Percentiles rank a stretch among this genome's conserved stretches.
Conservation (phyloP, 2,329 filamentous ascomycete species). For the Trichoderma sp. region DNA sequence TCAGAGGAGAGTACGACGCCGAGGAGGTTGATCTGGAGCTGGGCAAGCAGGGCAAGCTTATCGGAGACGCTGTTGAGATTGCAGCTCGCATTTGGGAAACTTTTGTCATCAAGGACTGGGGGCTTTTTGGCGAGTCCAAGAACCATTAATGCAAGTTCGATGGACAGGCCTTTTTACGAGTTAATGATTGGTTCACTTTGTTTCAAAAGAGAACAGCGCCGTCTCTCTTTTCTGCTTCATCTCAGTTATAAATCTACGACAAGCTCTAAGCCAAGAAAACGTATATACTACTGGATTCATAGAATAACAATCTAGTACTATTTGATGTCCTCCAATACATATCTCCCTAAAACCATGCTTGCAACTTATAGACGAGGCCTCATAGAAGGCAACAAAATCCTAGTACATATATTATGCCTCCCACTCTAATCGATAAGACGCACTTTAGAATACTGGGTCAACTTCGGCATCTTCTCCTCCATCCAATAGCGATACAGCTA, state of each 20-base stretch:
- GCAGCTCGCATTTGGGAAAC: conserved; percentile 65
- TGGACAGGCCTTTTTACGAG: neutral
- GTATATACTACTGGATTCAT: neutral
- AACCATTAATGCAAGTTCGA: neutral
- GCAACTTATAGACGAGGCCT: too few species aligned
- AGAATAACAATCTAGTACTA: neutral
- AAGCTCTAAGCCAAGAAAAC: neutral
- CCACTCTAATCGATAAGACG: neutral
- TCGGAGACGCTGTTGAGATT: conserved; percentile 67
- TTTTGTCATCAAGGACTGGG: conserved; percentile 79
- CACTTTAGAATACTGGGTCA: neutral
- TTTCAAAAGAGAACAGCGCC: neutral
- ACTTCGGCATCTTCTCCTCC: neutral
- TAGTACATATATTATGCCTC: neutral
- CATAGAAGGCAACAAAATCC: neutral
- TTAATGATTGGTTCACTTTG: neutral
- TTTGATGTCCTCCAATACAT: neutral
- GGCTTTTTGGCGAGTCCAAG: conserved; percentile 55
- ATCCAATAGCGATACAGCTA: neutral
- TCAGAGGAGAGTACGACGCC: conserved; percentile 69
- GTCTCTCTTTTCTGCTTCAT: neutral
- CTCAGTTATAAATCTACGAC: neutral
- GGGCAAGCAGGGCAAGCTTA: conserved; percentile 63
- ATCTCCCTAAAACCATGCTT: neutral
- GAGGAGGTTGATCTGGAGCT: conserved; percentile 67